Percentiles rank a stretch among this genome's conserved stretches.
Evolutionary conservation across 225 moss, liverwort and hornwort genomes (phyloP).

Genomic region (Pseudisothecium myosuroides): DNA sequence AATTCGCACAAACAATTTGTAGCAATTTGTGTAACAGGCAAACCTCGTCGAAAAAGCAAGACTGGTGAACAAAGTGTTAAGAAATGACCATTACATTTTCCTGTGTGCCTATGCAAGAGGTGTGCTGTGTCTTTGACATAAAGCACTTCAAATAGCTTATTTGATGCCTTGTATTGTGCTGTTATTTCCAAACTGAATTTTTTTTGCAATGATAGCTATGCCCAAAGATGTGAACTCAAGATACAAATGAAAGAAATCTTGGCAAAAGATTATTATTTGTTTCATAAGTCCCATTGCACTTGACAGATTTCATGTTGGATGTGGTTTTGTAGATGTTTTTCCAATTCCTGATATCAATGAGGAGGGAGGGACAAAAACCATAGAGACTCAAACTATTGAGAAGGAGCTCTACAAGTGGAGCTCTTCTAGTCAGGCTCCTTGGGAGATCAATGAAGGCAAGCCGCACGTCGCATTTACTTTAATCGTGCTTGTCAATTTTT

Average conservation of each 20-base stretch:
- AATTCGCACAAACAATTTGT: neutral
- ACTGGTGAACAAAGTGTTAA: slow-evolving; percentile 28
- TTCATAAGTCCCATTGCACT: neutral
- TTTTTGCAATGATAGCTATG: neutral
- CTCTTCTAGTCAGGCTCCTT: slow-evolving; percentile 33
- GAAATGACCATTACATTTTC: slow-evolving; percentile 9
- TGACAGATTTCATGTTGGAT: neutral
- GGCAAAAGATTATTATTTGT: neutral
- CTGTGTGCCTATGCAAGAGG: slow-evolving; percentile 4
- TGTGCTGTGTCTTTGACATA: neutral
- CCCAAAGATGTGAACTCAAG: neutral
- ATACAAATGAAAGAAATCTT: neutral
- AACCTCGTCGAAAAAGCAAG: slow-evolving; percentile 25
- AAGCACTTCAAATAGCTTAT: neutral
- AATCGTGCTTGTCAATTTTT: neutral
- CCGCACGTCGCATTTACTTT: neutral
- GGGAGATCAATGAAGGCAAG: slow-evolving; percentile 49
- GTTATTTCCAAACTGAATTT: neutral
- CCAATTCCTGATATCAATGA: neutral
- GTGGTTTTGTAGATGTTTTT: slow-evolving; percentile 20
- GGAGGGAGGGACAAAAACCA: slow-evolving; percentile 7
- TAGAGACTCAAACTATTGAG: slow-evolving; percentile 8
- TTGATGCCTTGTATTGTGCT: neutral
- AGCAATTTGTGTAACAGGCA: slow-evolving; percentile 17
- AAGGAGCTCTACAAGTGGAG: slow-evolving; percentile 38